These are phyloP conservation scores for Tulasnella sp. DNA, from an alignment of 768 basidiomycete species.

Conservation along the genomic window DNA sequence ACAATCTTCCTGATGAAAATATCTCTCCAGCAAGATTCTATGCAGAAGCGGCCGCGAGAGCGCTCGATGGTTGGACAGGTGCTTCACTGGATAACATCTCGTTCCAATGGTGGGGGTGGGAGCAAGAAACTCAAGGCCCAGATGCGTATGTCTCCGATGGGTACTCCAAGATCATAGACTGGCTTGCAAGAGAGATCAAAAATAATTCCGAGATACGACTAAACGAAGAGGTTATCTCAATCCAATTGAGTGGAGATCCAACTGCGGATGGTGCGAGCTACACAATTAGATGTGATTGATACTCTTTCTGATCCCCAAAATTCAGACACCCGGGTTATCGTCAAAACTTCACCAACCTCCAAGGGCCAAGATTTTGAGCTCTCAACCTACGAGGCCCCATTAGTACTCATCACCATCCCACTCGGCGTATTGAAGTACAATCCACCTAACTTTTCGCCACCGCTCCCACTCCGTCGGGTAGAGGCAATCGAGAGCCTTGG, in stretches of 20 bases:
- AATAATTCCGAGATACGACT: constrained; percentile 3
- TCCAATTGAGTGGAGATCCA: constrained; percentile 12
- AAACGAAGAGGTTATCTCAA: constrained; percentile 9
- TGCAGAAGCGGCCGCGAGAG: not conserved
- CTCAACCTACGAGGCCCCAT: constrained; percentile 2
- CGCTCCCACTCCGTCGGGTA: constrained; percentile 13
- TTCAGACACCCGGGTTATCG: not conserved
- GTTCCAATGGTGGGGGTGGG: constrained; percentile 17
- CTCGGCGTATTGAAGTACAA: constrained; percentile 15
- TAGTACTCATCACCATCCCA: constrained; percentile 11
- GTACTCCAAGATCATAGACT: constrained; percentile 13
- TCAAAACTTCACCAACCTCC: not conserved
- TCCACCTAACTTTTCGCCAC: constrained; percentile 11
- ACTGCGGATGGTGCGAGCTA: not conserved
- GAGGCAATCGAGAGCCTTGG: constrained; percentile 10
- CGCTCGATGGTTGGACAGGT: constrained; percentile 16
- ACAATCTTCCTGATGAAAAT: not conserved
- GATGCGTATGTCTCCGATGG: constrained; percentile 15
- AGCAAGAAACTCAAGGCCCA: constrained; percentile 14
- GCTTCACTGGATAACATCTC: constrained; percentile 11
- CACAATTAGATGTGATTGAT: not conserved
- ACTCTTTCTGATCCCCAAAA: not conserved
- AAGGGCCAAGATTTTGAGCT: no score
- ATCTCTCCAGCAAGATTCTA: not conserved
- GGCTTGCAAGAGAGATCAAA: constrained; percentile 9